Conservation (phyloP, 169 alveolate genomes). For the Eimeria necatrix region DNA sequence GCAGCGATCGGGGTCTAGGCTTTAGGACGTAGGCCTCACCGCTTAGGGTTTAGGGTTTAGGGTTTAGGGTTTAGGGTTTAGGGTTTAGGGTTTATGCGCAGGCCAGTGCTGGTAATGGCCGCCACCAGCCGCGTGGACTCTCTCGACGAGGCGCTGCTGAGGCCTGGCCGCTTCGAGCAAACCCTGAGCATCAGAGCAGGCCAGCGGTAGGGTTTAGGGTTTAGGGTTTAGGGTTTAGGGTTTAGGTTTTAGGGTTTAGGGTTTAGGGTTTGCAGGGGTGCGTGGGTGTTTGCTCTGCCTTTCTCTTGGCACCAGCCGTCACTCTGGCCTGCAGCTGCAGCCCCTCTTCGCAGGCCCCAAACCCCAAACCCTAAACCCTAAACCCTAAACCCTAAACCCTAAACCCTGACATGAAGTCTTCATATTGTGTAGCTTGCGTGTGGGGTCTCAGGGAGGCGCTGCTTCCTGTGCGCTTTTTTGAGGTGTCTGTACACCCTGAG, state of each 20-base stretch:
- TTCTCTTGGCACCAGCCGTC: no score
- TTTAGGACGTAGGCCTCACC: no score
- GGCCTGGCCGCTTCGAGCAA: constrained; percentile 98
- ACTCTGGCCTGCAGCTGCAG: neutral
- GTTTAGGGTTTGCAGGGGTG: constrained; percentile 46
- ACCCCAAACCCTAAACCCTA: constrained; percentile 40
- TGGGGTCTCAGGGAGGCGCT: no score
- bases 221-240: neutral
- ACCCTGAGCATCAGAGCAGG: constrained; percentile 90
- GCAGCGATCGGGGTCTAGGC: neutral
- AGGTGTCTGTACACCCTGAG: no score
- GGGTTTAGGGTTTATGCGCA: no score
- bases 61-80: no score
- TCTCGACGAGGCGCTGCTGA: constrained; percentile 96
- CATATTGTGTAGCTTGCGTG: no score
- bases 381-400: constrained; percentile 47
- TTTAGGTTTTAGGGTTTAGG: constrained; percentile 42
- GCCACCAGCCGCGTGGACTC: constrained; percentile 97
- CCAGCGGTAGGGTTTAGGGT: no score
- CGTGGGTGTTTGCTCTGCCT: no score
- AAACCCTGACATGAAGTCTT: no score
- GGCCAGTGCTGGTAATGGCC: constrained; percentile 96
- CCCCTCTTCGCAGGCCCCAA: constrained; percentile 4
- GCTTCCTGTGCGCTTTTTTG: no score
- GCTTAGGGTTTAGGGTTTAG: no score